A percentile compares a stretch with the other conserved stretches of the same genome.
These are phyloP conservation scores for Taphrina betulina DNA, from an alignment of 1,139 yeast species.

Conservation along the genomic window DNA sequence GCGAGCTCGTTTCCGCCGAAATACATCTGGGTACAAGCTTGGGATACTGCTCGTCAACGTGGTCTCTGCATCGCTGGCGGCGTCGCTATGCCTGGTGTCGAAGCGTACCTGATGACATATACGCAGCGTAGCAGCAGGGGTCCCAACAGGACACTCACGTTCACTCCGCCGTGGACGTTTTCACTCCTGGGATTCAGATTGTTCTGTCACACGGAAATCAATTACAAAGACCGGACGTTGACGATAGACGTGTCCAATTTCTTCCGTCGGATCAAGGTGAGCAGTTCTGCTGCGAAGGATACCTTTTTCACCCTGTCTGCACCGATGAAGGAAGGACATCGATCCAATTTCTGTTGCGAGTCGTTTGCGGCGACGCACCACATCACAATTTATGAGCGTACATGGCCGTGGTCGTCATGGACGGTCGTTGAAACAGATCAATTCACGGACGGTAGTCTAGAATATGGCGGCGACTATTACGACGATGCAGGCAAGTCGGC, in stretches of 20 bases:
- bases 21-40: conserved; percentile 28
- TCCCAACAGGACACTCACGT: conserved; percentile 10
- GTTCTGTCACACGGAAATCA: conserved; percentile 4
- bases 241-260: conserved; percentile 6
- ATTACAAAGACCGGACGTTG: background rate
- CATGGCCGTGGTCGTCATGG: conserved; percentile 28
- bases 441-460: conserved; percentile 18
- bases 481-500: conserved; percentile 18
- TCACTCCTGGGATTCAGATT: conserved; percentile 13
- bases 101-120: conserved; percentile 25
- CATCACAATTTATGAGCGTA: conserved; percentile 6
- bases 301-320: conserved; percentile 21
- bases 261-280: conserved; percentile 2
- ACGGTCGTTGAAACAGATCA: background rate
- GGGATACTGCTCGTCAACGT: conserved; percentile 1
- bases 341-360: conserved; percentile 15
- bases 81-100: conserved; percentile 19
- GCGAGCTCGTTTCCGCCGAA: conserved; percentile 19
- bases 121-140: background rate
- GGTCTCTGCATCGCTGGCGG: conserved; percentile 31
- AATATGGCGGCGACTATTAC: conserved; percentile 27
- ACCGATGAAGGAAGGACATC: conserved; percentile 27
- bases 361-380: conserved; percentile 25
- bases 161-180: conserved; percentile 24
- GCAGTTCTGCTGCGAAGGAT: conserved; percentile 3